Conservation (phyloP, 2,329 filamentous ascomycete species). For the Arthrinium phaeospermum region DNA sequence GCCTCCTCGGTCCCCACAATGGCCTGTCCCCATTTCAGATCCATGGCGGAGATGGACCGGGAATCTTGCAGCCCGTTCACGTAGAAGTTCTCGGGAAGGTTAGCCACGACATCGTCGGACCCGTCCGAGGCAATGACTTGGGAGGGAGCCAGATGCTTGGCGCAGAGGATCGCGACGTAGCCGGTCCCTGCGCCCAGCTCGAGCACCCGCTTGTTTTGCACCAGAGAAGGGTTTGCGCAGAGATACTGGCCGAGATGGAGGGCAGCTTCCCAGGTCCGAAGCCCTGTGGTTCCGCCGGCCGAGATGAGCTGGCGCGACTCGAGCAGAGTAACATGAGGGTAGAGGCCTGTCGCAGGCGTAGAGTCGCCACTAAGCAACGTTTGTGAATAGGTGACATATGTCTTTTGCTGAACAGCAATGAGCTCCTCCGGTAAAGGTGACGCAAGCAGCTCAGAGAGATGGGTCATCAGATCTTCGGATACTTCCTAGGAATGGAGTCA, state of each 20-base stretch:
- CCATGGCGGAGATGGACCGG: slow-evolving; percentile 52
- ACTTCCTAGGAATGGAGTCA: slow-evolving; percentile 67
- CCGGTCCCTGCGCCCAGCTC: slow-evolving; percentile 81
- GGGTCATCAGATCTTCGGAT: slow-evolving; percentile 77
- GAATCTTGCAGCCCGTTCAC: slow-evolving; percentile 67
- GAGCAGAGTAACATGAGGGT: slow-evolving; percentile 62
- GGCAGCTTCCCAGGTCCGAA: slow-evolving; percentile 82
- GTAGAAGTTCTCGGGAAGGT: slow-evolving; percentile 69
- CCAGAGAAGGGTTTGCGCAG: slow-evolving; percentile 49
- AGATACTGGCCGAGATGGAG: slow-evolving; percentile 76
- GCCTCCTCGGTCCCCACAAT: slow-evolving; percentile 63
- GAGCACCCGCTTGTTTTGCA: slow-evolving; percentile 64
- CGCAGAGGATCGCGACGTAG: slow-evolving; percentile 75
- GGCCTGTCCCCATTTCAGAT: slow-evolving; percentile 69
- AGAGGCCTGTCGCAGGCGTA: slow-evolving; percentile 9
- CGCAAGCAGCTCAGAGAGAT: slow-evolving; percentile 69
- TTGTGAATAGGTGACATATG: slow-evolving; percentile 74
- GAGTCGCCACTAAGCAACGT: slow-evolving; percentile 40
- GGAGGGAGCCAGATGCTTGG: slow-evolving; percentile 65
- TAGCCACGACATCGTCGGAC: slow-evolving; percentile 72
- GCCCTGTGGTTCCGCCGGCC: slow-evolving; percentile 74
- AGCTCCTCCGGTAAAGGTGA: slow-evolving; percentile 68
- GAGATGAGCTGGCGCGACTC: slow-evolving; percentile 74
- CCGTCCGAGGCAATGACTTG: slow-evolving; percentile 76
- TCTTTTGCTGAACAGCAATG: slow-evolving; percentile 71